Base-by-base conservation (phyloP, 2,329 filamentous ascomycete genomes). In the Lomentospora prolificans region DNA sequence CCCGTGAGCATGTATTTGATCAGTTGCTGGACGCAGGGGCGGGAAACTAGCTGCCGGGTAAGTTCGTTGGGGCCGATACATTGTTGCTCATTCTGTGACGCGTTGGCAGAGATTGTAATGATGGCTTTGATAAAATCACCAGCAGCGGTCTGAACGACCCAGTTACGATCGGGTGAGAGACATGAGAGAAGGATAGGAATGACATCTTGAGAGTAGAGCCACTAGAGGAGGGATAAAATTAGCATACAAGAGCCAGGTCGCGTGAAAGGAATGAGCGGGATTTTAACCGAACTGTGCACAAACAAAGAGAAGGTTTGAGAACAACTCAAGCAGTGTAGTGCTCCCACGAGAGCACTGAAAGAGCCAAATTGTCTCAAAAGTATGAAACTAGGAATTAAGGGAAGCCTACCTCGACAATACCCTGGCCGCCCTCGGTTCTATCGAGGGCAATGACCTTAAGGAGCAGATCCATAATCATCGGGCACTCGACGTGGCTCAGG, bases 91-190 rank as follows among this genome's bases (percentile, higher is more conserved):
- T 96, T 95, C 63, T 96, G 94, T 1, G 92, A 96, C 3, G 94
- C 94, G 66, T 99, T 99, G 58, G 94, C 94, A 1, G 94, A 97
- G 57, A 99, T 96, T 25, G 94, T 99, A 62, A 99, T 97, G 66
- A 99, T 96, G 44, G 94, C 94, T 70, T 99, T 99, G 64, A 99
- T 81, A 63, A 99, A 99, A 67, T 99, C 94, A 46, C 94, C 94
- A 1, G 94, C 94, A 0, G 94, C 95, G 0, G 94, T 97, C 69
- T 99, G 94, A 2, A 94, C 95, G 1, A 92, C 89, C 69, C 90
- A 89, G 60, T 85, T 87, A 65, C 95, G 85, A 59, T 95, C 84
- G 1, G 90, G 85, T 2, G 89, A 86, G 22, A 99, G 81, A 69
- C 91, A 96, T 4, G 89, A 87, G 1, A 99, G 81, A 2, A 99